Base-by-base conservation (phyloP, 225 moss, liverwort and hornwort species). In the Antitrichia curtipendula region DNA sequence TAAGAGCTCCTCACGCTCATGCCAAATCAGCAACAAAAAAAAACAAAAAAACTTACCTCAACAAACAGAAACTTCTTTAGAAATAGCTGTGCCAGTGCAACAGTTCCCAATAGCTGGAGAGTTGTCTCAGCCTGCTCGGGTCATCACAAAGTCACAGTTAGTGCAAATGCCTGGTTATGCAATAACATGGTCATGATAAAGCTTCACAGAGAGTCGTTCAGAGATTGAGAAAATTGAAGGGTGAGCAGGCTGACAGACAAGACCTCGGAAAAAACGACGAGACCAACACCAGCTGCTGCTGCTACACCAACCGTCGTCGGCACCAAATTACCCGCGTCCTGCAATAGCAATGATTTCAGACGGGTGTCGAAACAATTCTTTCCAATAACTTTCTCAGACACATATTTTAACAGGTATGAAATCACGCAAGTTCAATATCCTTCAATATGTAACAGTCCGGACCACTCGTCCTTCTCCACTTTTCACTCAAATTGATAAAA, bases 21-120 rank as follows among this genome's bases (percentile, higher is more conserved):
- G 43, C n/a, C 82, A 49, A 50, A 18, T 50, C 13, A 45, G 32
- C 13, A 74, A 73, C 7, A 12, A 21, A 53, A 19, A 64, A 36
- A 64, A 43, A n/a, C 3, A 2, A 11, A n/a, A 49, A 23, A 36
- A 52, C 90, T 88, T 61, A 94, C 96, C 95, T 93, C 92, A 11
- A 94, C 95, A 84, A 94, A 98, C 41, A 98, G 92, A 57, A 96
- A 93, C 91, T 94, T 98, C 94, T 94, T 98, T 12, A 95, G 14
- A 72, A 96, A 91, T 10, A 98, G 73, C 82, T 98, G 97, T 57
- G 94, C 86, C 78, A 98, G 89, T 31, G 94, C 96, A 75, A 94
- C 94, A 76, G 96, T 94, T 84, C 97, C 96, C 75, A 98, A 68
- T 20, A 98, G 76, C 87, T 98, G 97, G 50, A 98, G 91, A 28